A percentile compares a stretch with the other conserved stretches of the same genome.
phyloP scores from a whole-genome alignment of 495 filamentous ascomycete genomes.

The Talaromyces stipitatus region DNA sequence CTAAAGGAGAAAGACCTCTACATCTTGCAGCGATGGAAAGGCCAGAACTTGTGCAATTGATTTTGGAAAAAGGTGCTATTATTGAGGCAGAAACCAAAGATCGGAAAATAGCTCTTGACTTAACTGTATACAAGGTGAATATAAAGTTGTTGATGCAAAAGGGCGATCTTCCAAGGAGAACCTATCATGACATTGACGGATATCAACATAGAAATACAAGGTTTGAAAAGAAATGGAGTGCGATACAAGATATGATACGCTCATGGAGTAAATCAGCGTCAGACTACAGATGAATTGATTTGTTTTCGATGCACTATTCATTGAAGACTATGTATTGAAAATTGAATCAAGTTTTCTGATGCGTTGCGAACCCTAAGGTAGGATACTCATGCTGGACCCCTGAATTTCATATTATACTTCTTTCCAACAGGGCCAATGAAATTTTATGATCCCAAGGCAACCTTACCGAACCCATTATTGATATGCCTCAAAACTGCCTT shows the following conservation, averaged over 20 bases:
- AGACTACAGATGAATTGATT: too few relatives aligned
- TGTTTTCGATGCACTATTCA: too few relatives aligned
- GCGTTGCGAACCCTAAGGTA: too few relatives aligned
- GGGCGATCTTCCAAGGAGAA: neutral
- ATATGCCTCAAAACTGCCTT: conserved; percentile 4
- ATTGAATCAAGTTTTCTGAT: too few relatives aligned
- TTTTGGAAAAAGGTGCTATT: neutral
- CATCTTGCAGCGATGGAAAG: neutral
- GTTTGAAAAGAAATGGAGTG: neutral
- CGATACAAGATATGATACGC: neutral
- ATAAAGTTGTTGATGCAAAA: neutral
- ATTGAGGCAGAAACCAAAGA: neutral
- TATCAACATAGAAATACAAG: neutral
- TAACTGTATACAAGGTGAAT: neutral
- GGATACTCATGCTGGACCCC: too few relatives aligned
- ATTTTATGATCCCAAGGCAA: too few relatives aligned
- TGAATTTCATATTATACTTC: too few relatives aligned
- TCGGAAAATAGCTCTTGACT: neutral
- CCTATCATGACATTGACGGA: too few relatives aligned
- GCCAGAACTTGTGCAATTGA: neutral
- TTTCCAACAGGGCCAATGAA: too few relatives aligned
- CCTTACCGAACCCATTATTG: neutral
- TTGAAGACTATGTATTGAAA: too few relatives aligned
- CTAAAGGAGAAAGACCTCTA: neutral
- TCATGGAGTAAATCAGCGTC: neutral